phyloP scores from a whole-genome alignment of 495 filamentous ascomycete species.

The Cenococcum geophilum region DNA sequence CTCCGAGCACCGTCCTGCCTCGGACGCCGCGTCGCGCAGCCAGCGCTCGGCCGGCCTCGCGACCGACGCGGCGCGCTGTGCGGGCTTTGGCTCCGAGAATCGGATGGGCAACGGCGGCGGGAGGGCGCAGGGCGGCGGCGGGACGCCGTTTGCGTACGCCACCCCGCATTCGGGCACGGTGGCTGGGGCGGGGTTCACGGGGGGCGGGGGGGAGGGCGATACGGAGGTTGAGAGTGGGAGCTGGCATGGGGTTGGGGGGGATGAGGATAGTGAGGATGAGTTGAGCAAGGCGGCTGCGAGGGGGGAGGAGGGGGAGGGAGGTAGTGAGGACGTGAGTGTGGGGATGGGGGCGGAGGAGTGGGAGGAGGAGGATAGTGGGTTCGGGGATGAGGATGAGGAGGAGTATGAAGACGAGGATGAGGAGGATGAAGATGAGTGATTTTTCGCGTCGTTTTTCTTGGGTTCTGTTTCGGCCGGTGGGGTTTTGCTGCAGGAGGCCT shows the following conservation, averaged over 20 bases:
- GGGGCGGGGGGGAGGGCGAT: not conserved
- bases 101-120: not conserved
- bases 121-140: not conserved
- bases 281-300: no score
- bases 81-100: not conserved
- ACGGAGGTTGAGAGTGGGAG: constrained; percentile 5
- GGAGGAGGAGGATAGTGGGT: not conserved
- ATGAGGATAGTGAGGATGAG: constrained; percentile 2
- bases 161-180: constrained; percentile 9
- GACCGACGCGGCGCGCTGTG: no score
- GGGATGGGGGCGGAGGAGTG: not conserved
- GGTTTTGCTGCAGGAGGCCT: no score
- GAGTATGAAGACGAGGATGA: not conserved
- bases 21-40: no score
- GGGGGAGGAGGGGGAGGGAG: not conserved
- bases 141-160: constrained; percentile 4
- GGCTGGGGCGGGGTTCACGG: not conserved
- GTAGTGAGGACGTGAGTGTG: not conserved
- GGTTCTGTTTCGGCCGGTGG: not conserved
- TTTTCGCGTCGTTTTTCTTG: not conserved
- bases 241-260: constrained; percentile 1
- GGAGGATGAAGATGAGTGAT: not conserved
- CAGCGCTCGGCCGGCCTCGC: no score
- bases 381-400: not conserved
- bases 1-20: no score